Conservation (phyloP, 805 yeast species). For the Candida boleticola region DNA sequence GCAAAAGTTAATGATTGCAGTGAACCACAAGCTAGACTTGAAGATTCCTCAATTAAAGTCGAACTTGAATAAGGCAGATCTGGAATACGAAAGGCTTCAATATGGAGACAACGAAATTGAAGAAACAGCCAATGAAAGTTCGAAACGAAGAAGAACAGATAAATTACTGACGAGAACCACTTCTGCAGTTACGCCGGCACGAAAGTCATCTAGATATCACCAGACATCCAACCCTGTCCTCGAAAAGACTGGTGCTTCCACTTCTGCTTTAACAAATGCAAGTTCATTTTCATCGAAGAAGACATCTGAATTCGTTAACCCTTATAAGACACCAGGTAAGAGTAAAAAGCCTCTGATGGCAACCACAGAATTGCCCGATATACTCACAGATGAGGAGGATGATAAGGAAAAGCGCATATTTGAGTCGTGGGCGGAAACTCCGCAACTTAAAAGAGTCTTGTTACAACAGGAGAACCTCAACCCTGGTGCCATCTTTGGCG, state of each 20-base stretch:
- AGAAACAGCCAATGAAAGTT: not conserved
- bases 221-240: no score
- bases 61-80: not conserved
- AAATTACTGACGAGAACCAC: not conserved
- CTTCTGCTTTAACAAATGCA: not conserved
- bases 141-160: conserved; percentile 7
- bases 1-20: conserved; percentile 24
- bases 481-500: conserved; percentile 72
- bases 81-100: not conserved
- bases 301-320: conserved; percentile 1
- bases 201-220: conserved; percentile 6
- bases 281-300: not conserved
- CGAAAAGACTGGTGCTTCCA: no score
- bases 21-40: conserved; percentile 18
- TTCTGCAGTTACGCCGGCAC: not conserved
- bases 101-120: not conserved
- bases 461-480: conserved; percentile 41
- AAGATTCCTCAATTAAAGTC: conserved; percentile 3
- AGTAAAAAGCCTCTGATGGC: conserved; percentile 14
- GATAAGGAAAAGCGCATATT: conserved; percentile 20
- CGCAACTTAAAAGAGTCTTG: conserved; percentile 28
- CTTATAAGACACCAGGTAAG: conserved; percentile 13
- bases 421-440: conserved; percentile 40
- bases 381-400: conserved; percentile 40
- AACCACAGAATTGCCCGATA: conserved; percentile 31